Evolutionary conservation across 1,284 basidiomycete genomes (phyloP), one percentile per base, ranked within the genome.

Genomic region (Ustilago trichophora): DNA sequence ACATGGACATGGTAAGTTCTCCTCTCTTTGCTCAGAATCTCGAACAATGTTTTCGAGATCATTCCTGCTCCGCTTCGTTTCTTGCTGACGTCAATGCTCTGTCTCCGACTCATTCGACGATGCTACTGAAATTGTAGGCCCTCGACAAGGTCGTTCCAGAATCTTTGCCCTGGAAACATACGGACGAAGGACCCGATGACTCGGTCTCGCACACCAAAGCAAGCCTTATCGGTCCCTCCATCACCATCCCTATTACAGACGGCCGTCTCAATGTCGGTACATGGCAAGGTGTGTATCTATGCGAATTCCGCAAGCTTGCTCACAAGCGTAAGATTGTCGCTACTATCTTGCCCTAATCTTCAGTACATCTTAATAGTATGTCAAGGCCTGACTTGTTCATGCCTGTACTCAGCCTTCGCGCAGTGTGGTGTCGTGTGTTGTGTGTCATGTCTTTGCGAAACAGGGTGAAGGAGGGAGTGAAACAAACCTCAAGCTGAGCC

Each of bases 201-300:
- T 72, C 68, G 2, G 73, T 44, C 38, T 94, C 92, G 13, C 93
- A 97, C 81, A 92, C 92, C 22, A 96, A 96, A 82, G 87, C 91
- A 3, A 87, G 91, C 3, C 85, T 96, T 27, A 84, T 94, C 44
- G 93, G 93, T 25, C 86, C 90, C 18, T 88, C 90, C 1, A 85
- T 95, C 72, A 89, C 89, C 12, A 85, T 95, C 24, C 93, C 93
- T 4, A 92, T 96, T 74, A 91, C 91, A 2, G 86, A 90, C 57
- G 91, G 90, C 3, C 85, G 85, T 40, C 83, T 95, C 63, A 91
- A 90, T 70, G 84, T 94, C 33, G 93, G 92, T 5, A 94, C 91
- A 16, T 96, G 92, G 93, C 93, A 95, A 85, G 91, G 89, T 85
- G 37, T 66, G 31, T 92, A 92, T 76, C 85, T 93, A 40, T 88